phyloP scores from a whole-genome alignment of 2,329 filamentous ascomycete genomes.

The Fusarium sp. region DNA sequence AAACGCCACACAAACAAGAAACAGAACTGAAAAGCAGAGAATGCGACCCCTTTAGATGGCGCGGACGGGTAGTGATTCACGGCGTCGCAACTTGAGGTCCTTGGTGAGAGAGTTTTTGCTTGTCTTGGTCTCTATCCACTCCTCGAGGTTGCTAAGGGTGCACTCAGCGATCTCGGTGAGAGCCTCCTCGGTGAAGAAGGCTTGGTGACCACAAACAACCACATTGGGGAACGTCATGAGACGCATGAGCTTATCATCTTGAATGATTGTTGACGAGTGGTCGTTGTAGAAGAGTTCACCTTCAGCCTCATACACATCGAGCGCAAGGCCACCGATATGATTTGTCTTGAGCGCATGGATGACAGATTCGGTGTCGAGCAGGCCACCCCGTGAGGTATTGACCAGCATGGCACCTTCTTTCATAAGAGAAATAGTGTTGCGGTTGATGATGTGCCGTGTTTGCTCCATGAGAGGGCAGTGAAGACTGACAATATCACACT shows the following conservation, averaged over 20 bases:
- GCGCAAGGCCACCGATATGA: conserved; percentile 68
- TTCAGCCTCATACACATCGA: conserved; percentile 76
- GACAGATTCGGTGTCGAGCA: conserved; percentile 69
- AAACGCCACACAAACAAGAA: neutral
- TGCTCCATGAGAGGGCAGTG: conserved; percentile 71
- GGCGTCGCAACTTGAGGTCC: conserved; percentile 37
- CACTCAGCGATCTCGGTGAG: conserved; percentile 69
- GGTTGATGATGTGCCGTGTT: conserved; percentile 70
- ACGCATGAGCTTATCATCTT: conserved; percentile 73
- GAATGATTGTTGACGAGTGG: conserved; percentile 70
- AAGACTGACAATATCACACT: conserved; percentile 69
- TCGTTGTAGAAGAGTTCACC: conserved; percentile 72
- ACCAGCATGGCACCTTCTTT: conserved; percentile 69
- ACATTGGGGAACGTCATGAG: conserved; percentile 76
- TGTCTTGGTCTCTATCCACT: conserved; percentile 49
- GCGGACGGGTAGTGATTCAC: conserved; percentile 46
- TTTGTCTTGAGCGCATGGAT: conserved; percentile 68
- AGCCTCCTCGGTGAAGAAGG: conserved; percentile 74
- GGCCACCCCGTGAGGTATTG: conserved; percentile 73
- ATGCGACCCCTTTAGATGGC: conserved; percentile 38
- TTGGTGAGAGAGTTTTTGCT: conserved; percentile 49
- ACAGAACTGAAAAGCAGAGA: neutral
- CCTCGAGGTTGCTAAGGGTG: conserved; percentile 65
- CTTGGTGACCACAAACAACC: conserved; percentile 73
- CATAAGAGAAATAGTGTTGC: conserved; percentile 61